Conservation (phyloP, 2,329 filamentous ascomycete genomes). For the Aspergillus luchuensis region DNA sequence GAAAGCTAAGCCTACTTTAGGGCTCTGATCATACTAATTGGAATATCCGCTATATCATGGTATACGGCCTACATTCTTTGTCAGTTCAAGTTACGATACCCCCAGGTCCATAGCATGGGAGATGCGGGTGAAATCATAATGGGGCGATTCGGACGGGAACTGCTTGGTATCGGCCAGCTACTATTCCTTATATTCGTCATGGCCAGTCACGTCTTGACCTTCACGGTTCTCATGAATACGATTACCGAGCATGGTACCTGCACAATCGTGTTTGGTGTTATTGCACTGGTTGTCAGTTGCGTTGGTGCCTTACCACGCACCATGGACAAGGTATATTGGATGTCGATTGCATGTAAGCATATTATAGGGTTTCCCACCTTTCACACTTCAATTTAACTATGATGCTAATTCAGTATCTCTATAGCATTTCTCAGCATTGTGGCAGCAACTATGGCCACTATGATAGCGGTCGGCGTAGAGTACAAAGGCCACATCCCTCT, state of each 20-base stretch:
- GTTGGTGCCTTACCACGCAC: slow-evolving; percentile 63
- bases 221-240: slow-evolving; percentile 67
- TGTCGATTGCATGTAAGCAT: slow-evolving; percentile 58
- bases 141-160: slow-evolving; percentile 63
- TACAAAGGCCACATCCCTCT: slow-evolving; percentile 43
- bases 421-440: slow-evolving; percentile 61
- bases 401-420: slow-evolving; percentile 4
- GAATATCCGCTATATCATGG: slow-evolving; percentile 57
- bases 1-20: slow-evolving; percentile 22
- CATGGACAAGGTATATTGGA: slow-evolving; percentile 61
- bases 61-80: slow-evolving; percentile 64
- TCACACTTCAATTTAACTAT: neutral
- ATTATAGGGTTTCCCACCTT: neutral
- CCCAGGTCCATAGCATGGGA: slow-evolving; percentile 65
- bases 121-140: slow-evolving; percentile 66
- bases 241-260: slow-evolving; percentile 64
- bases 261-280: slow-evolving; percentile 63
- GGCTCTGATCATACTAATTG: slow-evolving; percentile 56
- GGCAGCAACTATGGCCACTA: slow-evolving; percentile 66
- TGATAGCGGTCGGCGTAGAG: slow-evolving; percentile 63
- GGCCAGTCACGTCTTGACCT: slow-evolving; percentile 70
- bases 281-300: slow-evolving; percentile 61
- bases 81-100: slow-evolving; percentile 59
- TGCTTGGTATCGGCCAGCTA: slow-evolving; percentile 63
- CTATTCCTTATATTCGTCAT: slow-evolving; percentile 69